These are phyloP conservation scores for Hansfordia pulvinata DNA, from an alignment of 2,329 filamentous ascomycete genomes.

Conservation along the genomic window DNA sequence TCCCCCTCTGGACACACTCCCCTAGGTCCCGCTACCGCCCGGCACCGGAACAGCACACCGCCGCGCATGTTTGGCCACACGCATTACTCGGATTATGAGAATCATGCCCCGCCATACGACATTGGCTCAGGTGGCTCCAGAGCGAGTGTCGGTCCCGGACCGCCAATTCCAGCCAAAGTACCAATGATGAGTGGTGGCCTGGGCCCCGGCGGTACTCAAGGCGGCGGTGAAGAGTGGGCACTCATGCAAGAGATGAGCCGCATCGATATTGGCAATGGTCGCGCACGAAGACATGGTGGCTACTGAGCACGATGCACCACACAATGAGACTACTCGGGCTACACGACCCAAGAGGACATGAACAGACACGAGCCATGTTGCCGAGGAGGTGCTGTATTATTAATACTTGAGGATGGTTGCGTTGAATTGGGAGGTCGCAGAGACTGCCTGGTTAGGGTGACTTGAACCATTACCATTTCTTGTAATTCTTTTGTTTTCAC, in stretches of 20 bases:
- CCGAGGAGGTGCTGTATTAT: no score
- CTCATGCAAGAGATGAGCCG: constrained; percentile 58
- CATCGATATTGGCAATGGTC: constrained; percentile 51
- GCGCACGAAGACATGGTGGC: constrained; percentile 33
- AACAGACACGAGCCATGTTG: no score
- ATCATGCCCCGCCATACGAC: constrained; percentile 27
- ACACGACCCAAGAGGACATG: no score
- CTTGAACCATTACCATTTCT: no score
- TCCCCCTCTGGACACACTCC: constrained; percentile 29
- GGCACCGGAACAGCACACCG: constrained; percentile 34
- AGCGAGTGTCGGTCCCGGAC: constrained; percentile 24
- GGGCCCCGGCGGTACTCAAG: constrained; percentile 10
- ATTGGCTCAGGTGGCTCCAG: constrained; percentile 12
- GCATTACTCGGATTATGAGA: constrained; percentile 41
- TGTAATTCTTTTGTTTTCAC: no score
- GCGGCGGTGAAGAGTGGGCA: constrained; percentile 35
- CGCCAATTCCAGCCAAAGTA: constrained; percentile 59
- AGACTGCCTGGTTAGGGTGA: no score
- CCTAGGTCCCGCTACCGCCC: constrained; percentile 36
- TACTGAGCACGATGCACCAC: no score
- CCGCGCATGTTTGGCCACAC: constrained; percentile 29
- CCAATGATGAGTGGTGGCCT: constrained; percentile 33
- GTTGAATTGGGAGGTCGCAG: no score
- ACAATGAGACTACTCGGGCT: no score
- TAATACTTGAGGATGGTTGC: no score